Conservation (phyloP, 768 basidiomycete species). For the Pulveroboletus sp. region DNA sequence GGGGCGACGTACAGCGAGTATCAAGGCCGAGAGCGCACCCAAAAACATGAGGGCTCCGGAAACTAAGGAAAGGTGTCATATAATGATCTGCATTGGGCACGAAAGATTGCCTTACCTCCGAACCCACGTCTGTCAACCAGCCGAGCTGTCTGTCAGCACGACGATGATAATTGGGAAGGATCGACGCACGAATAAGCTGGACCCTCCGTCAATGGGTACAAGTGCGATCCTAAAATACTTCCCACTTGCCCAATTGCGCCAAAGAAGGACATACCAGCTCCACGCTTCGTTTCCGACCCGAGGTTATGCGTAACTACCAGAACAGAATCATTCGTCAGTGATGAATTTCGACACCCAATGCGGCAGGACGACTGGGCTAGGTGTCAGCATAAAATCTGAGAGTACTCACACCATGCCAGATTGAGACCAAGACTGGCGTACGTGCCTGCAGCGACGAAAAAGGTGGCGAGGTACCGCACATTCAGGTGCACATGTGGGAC, state of each 20-base stretch:
- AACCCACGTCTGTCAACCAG: conserved; percentile 18
- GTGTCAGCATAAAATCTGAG: too few species aligned
- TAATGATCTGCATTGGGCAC: too few species aligned
- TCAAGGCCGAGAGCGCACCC: conserved; percentile 15
- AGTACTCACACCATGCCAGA: conserved; percentile 45
- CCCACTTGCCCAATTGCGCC: conserved; percentile 42
- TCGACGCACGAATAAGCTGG: conserved; percentile 35
- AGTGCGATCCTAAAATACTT: conserved; percentile 38
- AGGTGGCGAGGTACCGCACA: conserved; percentile 44
- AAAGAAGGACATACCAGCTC: conserved; percentile 40
- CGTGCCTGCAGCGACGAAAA: conserved; percentile 43
- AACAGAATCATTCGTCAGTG: neutral
- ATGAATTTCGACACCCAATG: neutral
- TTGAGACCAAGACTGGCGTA: conserved; percentile 43
- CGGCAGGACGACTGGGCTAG: neutral
- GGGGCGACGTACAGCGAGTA: conserved; percentile 16
- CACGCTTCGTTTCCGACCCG: conserved; percentile 44
- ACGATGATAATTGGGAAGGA: neutral
- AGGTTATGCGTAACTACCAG: conserved; percentile 39
- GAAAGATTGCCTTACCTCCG: conserved; percentile 18
- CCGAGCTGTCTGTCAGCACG: too few species aligned
- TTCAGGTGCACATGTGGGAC: conserved; percentile 28
- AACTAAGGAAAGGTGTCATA: neutral
- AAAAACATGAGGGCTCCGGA: conserved; percentile 23
- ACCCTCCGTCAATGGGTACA: conserved; percentile 40